These are phyloP conservation scores for Botrytis galanthina DNA, from an alignment of 2,329 filamentous ascomycete species.

Conservation along the genomic window DNA sequence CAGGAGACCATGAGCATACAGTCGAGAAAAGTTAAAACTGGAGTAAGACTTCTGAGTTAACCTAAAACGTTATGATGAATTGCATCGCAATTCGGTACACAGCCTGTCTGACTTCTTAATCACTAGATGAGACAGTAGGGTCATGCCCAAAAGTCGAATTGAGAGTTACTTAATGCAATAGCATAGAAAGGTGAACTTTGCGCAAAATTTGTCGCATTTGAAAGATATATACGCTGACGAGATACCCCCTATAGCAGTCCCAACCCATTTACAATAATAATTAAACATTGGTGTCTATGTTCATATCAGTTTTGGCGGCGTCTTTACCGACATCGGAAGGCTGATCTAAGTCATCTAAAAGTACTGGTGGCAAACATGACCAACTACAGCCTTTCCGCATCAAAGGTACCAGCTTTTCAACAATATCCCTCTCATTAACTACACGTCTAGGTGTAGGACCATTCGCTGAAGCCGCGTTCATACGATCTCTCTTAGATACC, in stretches of 20 bases:
- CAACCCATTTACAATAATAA: neutral
- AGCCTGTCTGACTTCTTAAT: too few relatives aligned
- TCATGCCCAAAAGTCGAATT: neutral
- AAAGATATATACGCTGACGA: neutral
- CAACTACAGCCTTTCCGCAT: slow-evolving; percentile 41
- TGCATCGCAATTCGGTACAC: neutral
- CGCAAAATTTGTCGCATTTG: neutral
- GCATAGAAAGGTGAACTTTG: neutral
- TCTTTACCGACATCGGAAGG: neutral
- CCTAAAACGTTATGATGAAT: neutral
- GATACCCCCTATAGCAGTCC: too few relatives aligned
- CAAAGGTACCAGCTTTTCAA: slow-evolving; percentile 38
- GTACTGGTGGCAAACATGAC: slow-evolving; percentile 34
- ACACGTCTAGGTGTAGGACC: slow-evolving; percentile 25
- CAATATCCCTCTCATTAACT: slow-evolving; percentile 36
- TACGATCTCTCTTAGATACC: slow-evolving; percentile 22
- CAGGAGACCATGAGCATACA: neutral
- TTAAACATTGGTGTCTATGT: neutral
- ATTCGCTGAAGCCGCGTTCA: neutral
- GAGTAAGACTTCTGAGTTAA: neutral
- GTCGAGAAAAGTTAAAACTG: neutral
- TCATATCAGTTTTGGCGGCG: neutral
- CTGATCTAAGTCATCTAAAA: neutral
- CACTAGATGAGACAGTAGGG: neutral
- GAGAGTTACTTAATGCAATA: neutral